These are phyloP conservation scores for Schizothecium vesticola DNA, from an alignment of 495 filamentous ascomycete species.

Conservation along the genomic window DNA sequence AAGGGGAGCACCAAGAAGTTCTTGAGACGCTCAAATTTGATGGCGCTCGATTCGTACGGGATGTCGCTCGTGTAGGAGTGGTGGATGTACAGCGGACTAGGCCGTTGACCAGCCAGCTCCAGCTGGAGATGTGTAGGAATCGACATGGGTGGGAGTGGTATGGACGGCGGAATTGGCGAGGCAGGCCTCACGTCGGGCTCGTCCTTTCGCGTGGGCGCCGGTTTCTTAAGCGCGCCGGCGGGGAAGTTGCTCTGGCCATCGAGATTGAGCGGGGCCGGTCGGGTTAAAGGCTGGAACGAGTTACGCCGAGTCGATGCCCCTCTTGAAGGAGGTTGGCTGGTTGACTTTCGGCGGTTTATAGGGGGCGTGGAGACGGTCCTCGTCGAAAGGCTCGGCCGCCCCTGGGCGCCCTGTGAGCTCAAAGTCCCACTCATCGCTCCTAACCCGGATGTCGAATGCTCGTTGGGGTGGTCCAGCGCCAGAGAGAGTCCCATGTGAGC, in stretches of 20 bases:
- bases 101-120: slow-evolving; percentile 73
- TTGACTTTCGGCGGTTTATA: slow-evolving; percentile 32
- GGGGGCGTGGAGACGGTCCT: slow-evolving; percentile 44
- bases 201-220: slow-evolving; percentile 11
- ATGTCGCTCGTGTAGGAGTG: slow-evolving; percentile 65
- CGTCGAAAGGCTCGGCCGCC: slow-evolving; percentile 16
- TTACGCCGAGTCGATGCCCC: slow-evolving; percentile 26
- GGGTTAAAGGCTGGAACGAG: slow-evolving; percentile 25
- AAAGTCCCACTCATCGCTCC: background rate
- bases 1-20: slow-evolving; percentile 82
- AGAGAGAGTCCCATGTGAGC: slow-evolving; percentile 1
- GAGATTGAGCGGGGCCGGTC: slow-evolving; percentile 29
- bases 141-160: slow-evolving; percentile 80
- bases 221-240: slow-evolving; percentile 10
- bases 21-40: slow-evolving; percentile 87
- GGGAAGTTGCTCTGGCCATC: slow-evolving; percentile 19
- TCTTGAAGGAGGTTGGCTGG: slow-evolving; percentile 19
- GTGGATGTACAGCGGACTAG: slow-evolving; percentile 85
- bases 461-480: background rate
- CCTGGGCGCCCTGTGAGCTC: slow-evolving; percentile 1
- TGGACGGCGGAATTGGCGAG: slow-evolving; percentile 62
- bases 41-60: slow-evolving; percentile 91
- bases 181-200: slow-evolving; percentile 37
- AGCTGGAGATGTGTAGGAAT: slow-evolving; percentile 85
- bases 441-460: background rate